Evolutionary conservation across 345 rosid species (phyloP).

Genomic region (Aurinia saxatilis): DNA sequence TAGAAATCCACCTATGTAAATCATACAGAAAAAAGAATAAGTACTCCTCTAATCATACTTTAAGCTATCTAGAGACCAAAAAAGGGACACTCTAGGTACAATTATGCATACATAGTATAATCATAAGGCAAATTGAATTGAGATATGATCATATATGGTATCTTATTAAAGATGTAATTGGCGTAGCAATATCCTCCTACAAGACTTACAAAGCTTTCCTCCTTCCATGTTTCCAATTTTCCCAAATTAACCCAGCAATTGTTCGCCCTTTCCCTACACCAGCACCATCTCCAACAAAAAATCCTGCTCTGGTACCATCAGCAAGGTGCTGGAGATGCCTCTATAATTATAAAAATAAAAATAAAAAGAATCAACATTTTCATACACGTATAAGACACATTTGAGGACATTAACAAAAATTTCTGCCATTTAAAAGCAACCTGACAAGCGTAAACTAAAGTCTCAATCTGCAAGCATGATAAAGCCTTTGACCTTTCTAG

Average conservation of each 20-base stretch:
- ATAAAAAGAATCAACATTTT: slow-evolving; percentile 8
- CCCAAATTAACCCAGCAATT: slow-evolving; percentile 94
- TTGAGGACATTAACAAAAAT: slow-evolving; percentile 19
- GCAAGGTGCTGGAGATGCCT: slow-evolving; percentile 92
- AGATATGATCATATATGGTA: not conserved
- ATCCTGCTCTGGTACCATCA: slow-evolving; percentile 82
- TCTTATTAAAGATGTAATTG: not conserved
- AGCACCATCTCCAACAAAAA: slow-evolving; percentile 98
- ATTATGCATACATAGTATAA: not conserved
- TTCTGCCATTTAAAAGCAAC: slow-evolving; percentile 36
- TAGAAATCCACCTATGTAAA: slow-evolving; percentile 87
- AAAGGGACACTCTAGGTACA: not conserved
- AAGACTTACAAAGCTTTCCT: slow-evolving; percentile 75
- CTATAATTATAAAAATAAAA: slow-evolving; percentile 35
- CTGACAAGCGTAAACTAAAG: slow-evolving; percentile 95
- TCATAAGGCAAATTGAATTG: not conserved
- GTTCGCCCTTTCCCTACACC: slow-evolving; percentile 99
- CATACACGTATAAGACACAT: slow-evolving; percentile 19
- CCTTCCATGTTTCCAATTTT: slow-evolving; percentile 85
- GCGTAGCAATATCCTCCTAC: not conserved
- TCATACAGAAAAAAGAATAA: slow-evolving; percentile 8
- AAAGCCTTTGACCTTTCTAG: slow-evolving; percentile 64
- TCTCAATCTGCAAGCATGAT: slow-evolving; percentile 99
- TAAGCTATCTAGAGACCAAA: not conserved
- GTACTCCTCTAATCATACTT: not conserved